Base-by-base conservation (phyloP, 2,329 filamentous ascomycete species). In the Diaporthe caulivora region DNA sequence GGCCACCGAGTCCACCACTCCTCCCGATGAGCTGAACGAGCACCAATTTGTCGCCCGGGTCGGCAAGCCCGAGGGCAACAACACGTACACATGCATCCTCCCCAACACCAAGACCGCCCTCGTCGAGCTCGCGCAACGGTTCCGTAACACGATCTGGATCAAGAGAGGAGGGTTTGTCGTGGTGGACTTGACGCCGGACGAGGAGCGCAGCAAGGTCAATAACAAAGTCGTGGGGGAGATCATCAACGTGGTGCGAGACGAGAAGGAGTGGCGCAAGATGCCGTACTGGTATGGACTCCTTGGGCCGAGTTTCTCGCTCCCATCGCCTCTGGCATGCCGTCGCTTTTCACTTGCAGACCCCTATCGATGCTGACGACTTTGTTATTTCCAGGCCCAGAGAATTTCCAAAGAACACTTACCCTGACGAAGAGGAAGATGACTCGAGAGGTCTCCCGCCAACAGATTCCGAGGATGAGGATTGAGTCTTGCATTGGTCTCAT, bases 131-230 rank as follows among this genome's bases (percentile, higher is more conserved):
- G 93, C 94, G 13, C 87, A 94, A 34, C 91, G 92, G 53, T 98
- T 98, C 81, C 93, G 96, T 75, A 97, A 94, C 76, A 97, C 94
- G 2, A 94, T 98, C 76, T 98, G 95, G 94, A 93, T 98, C 82
- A 95, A 94, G 83, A 92, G 95, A 24, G 94, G 95, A 40, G 94
- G 95, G 0, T 98, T 92, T 82, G 95, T 98, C 40, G 84, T 98
- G 15, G 88, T 98, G 18, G 94, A 98, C 77, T 79, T 86, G 21
- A 92, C 90, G 31, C 87, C 88, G 40, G 86, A 89, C 2, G 86
- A 92, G 49, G 90, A 91, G 37, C 90, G 89, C 31, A 57, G 53
- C 47, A 85, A 92, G 68, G 92, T 93, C 57, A 75, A 72, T 37
- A 95, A 95, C 78, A 95, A 95, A 82, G 89, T 97, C 17, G 88